Evolutionary conservation across 169 alveolate species (phyloP), one percentile per base, ranked within the genome.

Genomic region (Cryptosporidium ubiquitum): DNA sequence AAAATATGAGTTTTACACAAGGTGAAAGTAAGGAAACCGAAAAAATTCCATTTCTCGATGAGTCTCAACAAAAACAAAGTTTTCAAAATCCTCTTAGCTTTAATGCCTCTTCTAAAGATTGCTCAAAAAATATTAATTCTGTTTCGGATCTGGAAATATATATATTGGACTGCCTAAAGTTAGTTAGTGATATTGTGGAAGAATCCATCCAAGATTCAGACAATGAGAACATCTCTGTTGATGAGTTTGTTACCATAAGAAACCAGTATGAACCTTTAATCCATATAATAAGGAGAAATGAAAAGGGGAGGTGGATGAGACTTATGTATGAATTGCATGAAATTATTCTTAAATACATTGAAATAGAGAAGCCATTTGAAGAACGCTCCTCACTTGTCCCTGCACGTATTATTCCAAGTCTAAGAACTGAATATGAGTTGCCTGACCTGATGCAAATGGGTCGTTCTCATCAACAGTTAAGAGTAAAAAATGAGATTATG

Each of bases 231-330:
- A 33, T 37, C 10, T 73, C 85, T 20, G 69, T 73, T 35, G 85
- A 73, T 20, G 69, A 52, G 16, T 73, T 37, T n/a, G 85, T 73
- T 18, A 18, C 85, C 20, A 73, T 58, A 26, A 73, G 85, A 26
- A 55, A 26, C 33, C 85, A 73, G 51, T 73, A 31, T 58, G 85
- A 73, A 0, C 85, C 85, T n/a, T 44, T 73, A 23, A 55, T 73
- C 14, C 70, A 73, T 57, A 73, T 73, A 16, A 73, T 73, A 52
- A 31, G 85, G 18, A 52, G 85, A 55, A 73, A 73, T 37, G 85
- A 73, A 39, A 73, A 73, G 26, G 85, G 85, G 33, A 64, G 85
- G 18, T 73, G 85, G 85, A 73, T 73, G 85, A 52, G 85, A 20
- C 29, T 73, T 5, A 73, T 73, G 85, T 73, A 73, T 18, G 85